Evolutionary conservation across 805 yeast species (phyloP).

Genomic region (Dipodascopsis uninucleata): DNA sequence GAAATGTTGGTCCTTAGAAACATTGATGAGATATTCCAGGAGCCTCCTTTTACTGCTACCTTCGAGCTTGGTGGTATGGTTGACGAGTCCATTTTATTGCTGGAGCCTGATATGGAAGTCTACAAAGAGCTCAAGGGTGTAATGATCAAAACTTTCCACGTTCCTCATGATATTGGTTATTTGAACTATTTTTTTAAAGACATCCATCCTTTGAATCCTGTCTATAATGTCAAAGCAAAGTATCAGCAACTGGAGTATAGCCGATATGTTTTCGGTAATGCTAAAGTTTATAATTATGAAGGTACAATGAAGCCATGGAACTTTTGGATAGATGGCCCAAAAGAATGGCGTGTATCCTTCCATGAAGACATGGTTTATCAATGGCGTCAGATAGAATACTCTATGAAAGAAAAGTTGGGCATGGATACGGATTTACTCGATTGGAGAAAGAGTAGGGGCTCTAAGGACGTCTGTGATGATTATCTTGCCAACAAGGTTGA

Average conservation of each 20-base stretch:
- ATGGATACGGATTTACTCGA: constrained; percentile 16
- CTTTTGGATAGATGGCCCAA: constrained; percentile 20
- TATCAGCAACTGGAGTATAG: constrained; percentile 17
- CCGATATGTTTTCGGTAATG: constrained; percentile 19
- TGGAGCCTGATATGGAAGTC: constrained; percentile 17
- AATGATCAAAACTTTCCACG: constrained; percentile 12
- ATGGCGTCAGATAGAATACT: constrained; percentile 24
- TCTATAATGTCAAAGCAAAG: constrained; percentile 22
- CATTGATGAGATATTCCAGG: constrained; percentile 22
- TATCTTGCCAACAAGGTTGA: constrained; percentile 11
- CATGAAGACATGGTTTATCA: constrained; percentile 21
- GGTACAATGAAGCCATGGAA: constrained; percentile 27
- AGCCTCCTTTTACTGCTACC: constrained; percentile 21
- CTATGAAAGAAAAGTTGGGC: constrained; percentile 9
- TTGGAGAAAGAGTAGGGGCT: constrained; percentile 24
- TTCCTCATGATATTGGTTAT: constrained; percentile 18
- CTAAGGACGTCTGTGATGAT: constrained; percentile 17
- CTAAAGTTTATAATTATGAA: constrained; percentile 23
- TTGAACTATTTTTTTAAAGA: constrained; percentile 20
- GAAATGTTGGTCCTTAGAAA: constrained; percentile 22
- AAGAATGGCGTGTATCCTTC: constrained; percentile 20
- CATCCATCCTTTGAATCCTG: constrained; percentile 22
- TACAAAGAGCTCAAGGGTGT: constrained; percentile 19
- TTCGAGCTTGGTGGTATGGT: constrained; percentile 23
- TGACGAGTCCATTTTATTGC: constrained; percentile 25